Evolutionary conservation across 2,329 filamentous ascomycete genomes (phyloP), one percentile per base, ranked within the genome.

Genomic region (Rhinocladiella similis): DNA sequence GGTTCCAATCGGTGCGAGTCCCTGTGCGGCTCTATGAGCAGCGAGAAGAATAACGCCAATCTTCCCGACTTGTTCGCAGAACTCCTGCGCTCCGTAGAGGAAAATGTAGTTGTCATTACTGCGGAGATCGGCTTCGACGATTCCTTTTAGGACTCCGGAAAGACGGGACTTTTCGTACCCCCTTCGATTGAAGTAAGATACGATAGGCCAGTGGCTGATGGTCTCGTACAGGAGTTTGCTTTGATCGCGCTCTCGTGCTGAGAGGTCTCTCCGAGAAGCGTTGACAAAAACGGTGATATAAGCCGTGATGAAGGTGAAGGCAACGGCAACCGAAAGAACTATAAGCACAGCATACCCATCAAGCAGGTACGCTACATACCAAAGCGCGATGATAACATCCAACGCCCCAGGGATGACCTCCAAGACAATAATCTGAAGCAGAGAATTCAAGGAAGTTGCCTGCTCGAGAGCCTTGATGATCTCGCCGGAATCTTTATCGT

Each of bases 381-480:
- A 51, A 25, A 20, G 35, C 2, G 48, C 48, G 20, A 51, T 42
- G 36, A 25, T 4, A 22, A 51, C 18, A 42, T 51, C 48, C 25
- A 39, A 20, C 9, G 43, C 16, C 16, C 38, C 27, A 12, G 48
- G 48, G 12, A 27, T 3, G 20, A 38, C 41, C 16, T 51, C 48
- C 33, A 51, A 39, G 18, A 42, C 35, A 10, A 51, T 13, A 10
- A 19, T 51, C 14, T 27, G 38, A n/a, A 53, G 50, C 50, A 53
- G 19, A 4, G 50, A 53, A 22, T 18, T 47, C 14, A 53, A 14
- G n/a, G 50, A 53, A n/a, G 39, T 33, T 16, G 50, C 50, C 39
- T 53, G 50, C 18, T 53, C 50, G 14, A 53, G 22, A 3, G 50
- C 50, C 25, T 46, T 47, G 41, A 53, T 53, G n/a, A 53, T 18